Evolutionary conservation across 768 basidiomycete genomes (phyloP).

Genomic region (Lentinula sp.): DNA sequence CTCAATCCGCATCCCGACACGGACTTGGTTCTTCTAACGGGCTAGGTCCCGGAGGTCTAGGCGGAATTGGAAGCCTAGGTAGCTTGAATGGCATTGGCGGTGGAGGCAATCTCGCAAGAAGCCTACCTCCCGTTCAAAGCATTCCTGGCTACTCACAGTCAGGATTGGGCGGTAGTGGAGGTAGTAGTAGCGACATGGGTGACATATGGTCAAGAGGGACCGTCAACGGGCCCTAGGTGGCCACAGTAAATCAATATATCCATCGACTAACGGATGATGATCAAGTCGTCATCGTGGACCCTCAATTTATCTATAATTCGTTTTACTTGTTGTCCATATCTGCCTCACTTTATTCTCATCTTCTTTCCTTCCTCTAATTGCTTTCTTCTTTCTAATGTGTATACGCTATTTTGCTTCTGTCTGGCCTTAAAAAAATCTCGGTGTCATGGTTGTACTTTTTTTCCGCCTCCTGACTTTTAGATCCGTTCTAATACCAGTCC

Average conservation of each 20-base stretch:
- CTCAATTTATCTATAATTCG: neutral
- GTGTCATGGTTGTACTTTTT: neutral
- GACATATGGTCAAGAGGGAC: neutral
- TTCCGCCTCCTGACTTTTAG: neutral
- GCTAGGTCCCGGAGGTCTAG: neutral
- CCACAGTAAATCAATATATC: neutral
- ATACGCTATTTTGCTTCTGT: neutral
- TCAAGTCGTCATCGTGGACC: neutral
- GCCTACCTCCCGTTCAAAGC: constrained; percentile 1
- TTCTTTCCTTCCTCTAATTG: neutral
- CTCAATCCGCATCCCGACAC: constrained; percentile 2
- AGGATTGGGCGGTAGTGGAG: neutral
- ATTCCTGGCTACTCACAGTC: constrained; percentile 1
- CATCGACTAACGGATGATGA: neutral
- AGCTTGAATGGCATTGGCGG: neutral
- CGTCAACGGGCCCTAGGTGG: neutral
- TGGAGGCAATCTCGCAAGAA: neutral
- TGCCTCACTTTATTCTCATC: neutral
- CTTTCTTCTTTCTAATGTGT: neutral
- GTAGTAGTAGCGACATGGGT: neutral
- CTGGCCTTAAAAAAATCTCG: neutral
- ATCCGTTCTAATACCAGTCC: no score
- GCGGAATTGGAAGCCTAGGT: neutral
- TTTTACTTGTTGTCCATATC: neutral
- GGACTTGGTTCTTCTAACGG: neutral